Evolutionary conservation across 768 basidiomycete species (phyloP).

Genomic region (Kwoniella sp.): DNA sequence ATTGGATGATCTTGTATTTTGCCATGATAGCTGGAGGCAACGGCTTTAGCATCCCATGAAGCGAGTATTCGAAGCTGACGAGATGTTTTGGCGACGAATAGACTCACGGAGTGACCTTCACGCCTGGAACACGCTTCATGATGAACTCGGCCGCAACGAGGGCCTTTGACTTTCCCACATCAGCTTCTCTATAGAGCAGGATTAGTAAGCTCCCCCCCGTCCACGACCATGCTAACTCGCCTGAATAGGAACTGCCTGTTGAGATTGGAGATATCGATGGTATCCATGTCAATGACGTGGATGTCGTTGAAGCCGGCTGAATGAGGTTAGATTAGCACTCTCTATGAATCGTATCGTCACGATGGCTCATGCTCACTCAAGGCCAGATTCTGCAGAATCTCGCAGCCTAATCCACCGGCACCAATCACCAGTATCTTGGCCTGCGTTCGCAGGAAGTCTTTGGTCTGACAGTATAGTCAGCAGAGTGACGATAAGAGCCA

Average conservation of each 20-base stretch:
- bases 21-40: constrained; percentile 68
- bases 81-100: not conserved
- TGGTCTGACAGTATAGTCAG: constrained; percentile 65
- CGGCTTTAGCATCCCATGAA: not conserved
- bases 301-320: constrained; percentile 89
- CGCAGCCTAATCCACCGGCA: constrained; percentile 91
- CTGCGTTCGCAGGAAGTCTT: constrained; percentile 72
- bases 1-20: constrained; percentile 98
- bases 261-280: constrained; percentile 97
- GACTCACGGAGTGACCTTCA: constrained; percentile 91
- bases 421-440: constrained; percentile 97
- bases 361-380: constrained; percentile 54
- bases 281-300: constrained; percentile 99
- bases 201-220: constrained; percentile 11
- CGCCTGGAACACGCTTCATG: constrained; percentile 92
- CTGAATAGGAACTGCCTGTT: constrained; percentile 98
- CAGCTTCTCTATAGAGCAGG: constrained; percentile 50
- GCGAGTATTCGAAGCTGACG: not conserved
- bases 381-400: constrained; percentile 94
- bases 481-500: too few relatives aligned
- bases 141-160: constrained; percentile 91
- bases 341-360: not conserved
- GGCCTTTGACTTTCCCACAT: constrained; percentile 92
- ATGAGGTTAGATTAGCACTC: not conserved
- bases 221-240: constrained; percentile 51